Percentiles rank a stretch among this genome's conserved stretches.
Conservation (phyloP, 1,139 yeast species). For the Taphrina communis region DNA sequence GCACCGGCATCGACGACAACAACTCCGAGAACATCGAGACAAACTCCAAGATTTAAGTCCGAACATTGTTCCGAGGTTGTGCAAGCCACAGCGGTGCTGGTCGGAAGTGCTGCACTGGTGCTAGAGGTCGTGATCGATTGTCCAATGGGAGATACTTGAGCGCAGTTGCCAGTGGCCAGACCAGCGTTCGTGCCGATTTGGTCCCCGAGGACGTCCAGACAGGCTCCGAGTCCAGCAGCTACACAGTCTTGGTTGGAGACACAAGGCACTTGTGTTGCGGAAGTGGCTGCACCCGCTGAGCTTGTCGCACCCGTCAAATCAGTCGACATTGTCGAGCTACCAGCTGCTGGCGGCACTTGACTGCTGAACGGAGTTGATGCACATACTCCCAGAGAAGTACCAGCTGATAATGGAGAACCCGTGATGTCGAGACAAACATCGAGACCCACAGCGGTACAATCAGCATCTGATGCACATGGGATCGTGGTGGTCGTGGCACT, state of each 20-base stretch:
- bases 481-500: conserved; percentile 6
- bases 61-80: conserved; percentile 2
- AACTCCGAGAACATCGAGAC: conserved; percentile 6
- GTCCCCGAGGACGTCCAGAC: conserved; percentile 6
- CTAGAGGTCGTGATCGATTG: not conserved
- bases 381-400: not conserved
- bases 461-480: conserved; percentile 7
- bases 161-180: conserved; percentile 4
- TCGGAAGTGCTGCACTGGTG: not conserved
- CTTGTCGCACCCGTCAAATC: not conserved
- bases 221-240: not conserved
- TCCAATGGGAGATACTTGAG: conserved; percentile 2
- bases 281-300: conserved; percentile 1
- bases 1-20: conserved; percentile 4
- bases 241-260: conserved; percentile 1
- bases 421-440: not conserved
- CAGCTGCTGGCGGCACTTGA: not conserved
- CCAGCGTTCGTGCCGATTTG: conserved; percentile 1
- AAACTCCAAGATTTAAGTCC: not conserved
- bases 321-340: not conserved
- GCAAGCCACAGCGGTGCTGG: conserved; percentile 3
- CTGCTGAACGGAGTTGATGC: not conserved
- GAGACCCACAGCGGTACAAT: conserved; percentile 10
- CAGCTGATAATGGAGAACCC: not conserved
- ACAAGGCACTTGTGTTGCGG: not conserved